Evolutionary conservation across 2,329 filamentous ascomycete species (phyloP).

Genomic region (Colletotrichum musae): DNA sequence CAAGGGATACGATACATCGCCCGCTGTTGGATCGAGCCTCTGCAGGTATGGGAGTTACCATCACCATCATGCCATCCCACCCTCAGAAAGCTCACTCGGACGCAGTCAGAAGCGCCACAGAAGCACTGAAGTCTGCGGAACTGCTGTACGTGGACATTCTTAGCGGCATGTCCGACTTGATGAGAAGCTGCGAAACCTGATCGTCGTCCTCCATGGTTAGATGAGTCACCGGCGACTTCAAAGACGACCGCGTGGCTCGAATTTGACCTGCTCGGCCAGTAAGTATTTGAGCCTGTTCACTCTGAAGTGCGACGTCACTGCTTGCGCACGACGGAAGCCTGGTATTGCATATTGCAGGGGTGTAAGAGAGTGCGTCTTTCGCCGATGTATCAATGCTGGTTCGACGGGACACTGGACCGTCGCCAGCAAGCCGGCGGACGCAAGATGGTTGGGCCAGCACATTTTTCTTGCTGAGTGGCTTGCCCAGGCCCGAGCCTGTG

Average conservation of each 20-base stretch:
- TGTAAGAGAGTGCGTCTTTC: too few species aligned
- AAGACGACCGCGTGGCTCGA: background rate
- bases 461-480: background rate
- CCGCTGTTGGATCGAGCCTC: too few species aligned
- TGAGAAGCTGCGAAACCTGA: background rate
- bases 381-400: background rate
- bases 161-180: background rate
- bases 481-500: background rate
- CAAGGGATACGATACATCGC: too few species aligned
- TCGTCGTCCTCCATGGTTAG: background rate
- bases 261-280: background rate
- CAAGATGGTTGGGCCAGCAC: background rate
- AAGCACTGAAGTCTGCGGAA: background rate
- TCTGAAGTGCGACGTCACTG: too few species aligned
- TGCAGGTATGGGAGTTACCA: too few species aligned
- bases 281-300: too few species aligned
- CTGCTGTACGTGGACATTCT: background rate
- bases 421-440: background rate
- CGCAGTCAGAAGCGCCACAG: conserved; percentile 8
- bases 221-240: conserved; percentile 6
- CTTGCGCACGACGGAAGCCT: too few species aligned
- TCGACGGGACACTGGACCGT: background rate
- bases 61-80: too few species aligned
- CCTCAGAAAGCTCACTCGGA: background rate
- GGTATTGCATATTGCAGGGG: too few species aligned